These are phyloP conservation scores for Theobroma cacao DNA, from an alignment of 345 rosid species.

Conservation along the genomic window DNA sequence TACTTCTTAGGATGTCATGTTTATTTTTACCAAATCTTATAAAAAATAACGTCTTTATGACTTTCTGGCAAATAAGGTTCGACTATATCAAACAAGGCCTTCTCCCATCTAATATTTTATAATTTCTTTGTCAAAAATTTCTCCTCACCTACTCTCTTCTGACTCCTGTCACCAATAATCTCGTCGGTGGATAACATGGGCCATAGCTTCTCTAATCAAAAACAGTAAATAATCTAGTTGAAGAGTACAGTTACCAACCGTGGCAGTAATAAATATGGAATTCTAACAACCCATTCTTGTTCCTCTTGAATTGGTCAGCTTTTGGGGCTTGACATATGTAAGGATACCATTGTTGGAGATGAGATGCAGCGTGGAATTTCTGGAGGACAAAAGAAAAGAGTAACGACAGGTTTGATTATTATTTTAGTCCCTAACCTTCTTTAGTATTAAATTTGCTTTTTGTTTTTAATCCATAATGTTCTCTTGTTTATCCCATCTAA, in stretches of 20 bases:
- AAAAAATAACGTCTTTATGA: neutral
- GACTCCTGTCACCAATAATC: conserved; percentile 9
- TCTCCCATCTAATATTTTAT: neutral
- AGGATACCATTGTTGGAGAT: conserved; percentile 77
- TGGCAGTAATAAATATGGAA: neutral
- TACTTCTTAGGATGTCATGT: too few relatives aligned
- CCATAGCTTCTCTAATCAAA: too few relatives aligned
- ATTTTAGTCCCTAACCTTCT: neutral
- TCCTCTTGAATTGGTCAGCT: conserved; percentile 39
- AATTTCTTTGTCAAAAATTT: conserved; percentile 13
- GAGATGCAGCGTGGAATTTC: conserved; percentile 85
- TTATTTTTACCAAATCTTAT: neutral
- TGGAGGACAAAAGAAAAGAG: conserved; percentile 86
- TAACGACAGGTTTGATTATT: conserved; percentile 80
- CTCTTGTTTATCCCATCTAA: neutral
- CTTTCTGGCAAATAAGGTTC: conserved; percentile 3
- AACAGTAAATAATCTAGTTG: neutral
- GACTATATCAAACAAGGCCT: neutral
- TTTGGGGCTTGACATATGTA: conserved; percentile 83
- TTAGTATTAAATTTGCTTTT: neutral
- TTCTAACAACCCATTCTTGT: neutral
- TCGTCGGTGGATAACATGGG: conserved; percentile 11
- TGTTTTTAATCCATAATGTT: neutral
- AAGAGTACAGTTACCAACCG: neutral
- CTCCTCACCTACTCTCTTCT: conserved; percentile 22